phyloP scores from a whole-genome alignment of 345 rosid genomes.

The Aethionema arabicum region DNA sequence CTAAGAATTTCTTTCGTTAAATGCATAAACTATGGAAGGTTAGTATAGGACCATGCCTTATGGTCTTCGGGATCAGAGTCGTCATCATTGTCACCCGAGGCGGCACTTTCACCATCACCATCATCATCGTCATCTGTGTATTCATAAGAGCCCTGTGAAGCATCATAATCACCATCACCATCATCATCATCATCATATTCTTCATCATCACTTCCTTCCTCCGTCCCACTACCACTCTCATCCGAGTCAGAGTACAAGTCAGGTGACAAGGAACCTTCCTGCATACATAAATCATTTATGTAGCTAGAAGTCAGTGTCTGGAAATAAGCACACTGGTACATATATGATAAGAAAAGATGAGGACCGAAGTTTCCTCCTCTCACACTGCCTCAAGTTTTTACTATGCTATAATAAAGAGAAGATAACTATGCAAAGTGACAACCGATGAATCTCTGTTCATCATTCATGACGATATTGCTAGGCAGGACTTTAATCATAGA shows the following conservation, averaged over 20 bases:
- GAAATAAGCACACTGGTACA: slow-evolving; percentile 16
- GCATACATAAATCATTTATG: slow-evolving; percentile 40
- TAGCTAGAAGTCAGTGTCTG: slow-evolving; percentile 32
- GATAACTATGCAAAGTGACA: slow-evolving; percentile 6
- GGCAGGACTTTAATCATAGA: background rate
- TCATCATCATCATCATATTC: slow-evolving; percentile 67
- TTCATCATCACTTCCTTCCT: slow-evolving; percentile 80
- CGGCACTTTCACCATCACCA: slow-evolving; percentile 45
- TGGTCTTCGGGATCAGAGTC: slow-evolving; percentile 43
- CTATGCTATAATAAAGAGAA: slow-evolving; percentile 12
- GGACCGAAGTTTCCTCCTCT: background rate
- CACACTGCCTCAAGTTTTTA: slow-evolving; percentile 18
- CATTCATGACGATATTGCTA: background rate
- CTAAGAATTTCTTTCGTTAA: background rate
- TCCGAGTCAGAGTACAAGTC: slow-evolving; percentile 82
- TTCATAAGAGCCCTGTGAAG: slow-evolving; percentile 41
- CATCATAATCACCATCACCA: slow-evolving; percentile 49
- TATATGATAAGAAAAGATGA: background rate
- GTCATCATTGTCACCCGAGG: slow-evolving; percentile 43
- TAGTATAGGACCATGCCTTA: slow-evolving; percentile 45
- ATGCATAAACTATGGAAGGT: slow-evolving; percentile 11
- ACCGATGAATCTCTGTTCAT: background rate
- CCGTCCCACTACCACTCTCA: slow-evolving; percentile 78
- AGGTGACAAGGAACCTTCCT: slow-evolving; percentile 78
- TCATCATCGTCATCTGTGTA: slow-evolving; percentile 54